A percentile compares a stretch with the other conserved stretches of the same genome.
phyloP scores from a whole-genome alignment of 2,329 filamentous ascomycete species.

The Trichophyton schoenleinii region DNA sequence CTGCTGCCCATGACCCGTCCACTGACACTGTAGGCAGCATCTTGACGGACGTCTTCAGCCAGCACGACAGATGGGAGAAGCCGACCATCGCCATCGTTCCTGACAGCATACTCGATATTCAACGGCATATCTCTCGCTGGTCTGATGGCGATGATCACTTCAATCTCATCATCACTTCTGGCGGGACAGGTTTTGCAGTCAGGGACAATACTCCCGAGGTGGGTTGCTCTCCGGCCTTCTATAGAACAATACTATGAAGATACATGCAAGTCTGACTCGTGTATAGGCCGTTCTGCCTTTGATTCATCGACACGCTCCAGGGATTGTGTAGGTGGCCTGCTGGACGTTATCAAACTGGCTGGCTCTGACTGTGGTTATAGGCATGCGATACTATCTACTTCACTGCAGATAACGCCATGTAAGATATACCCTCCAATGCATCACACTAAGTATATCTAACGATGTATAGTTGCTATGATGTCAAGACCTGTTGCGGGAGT shows the following conservation, averaged over 20 bases:
- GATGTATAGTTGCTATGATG: constrained; percentile 74
- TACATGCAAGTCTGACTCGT: constrained; percentile 4
- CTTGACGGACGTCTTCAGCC: constrained; percentile 56
- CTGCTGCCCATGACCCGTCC: constrained; percentile 64
- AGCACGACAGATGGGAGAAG: constrained; percentile 60
- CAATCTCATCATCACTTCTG: constrained; percentile 77
- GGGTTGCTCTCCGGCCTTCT: constrained; percentile 15
- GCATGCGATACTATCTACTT: constrained; percentile 87
- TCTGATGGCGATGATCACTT: constrained; percentile 49
- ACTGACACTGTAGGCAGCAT: constrained; percentile 60
- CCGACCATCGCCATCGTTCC: constrained; percentile 61
- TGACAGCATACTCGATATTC: constrained; percentile 64
- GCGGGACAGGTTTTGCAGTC: constrained; percentile 82
- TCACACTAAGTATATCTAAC: constrained; percentile 10
- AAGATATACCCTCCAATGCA: constrained; percentile 27
- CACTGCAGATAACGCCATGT: constrained; percentile 81
- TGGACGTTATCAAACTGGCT: neutral
- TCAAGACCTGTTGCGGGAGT: constrained; percentile 84
- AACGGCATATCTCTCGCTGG: constrained; percentile 59
- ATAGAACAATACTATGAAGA: neutral
- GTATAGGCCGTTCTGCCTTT: constrained; percentile 61
- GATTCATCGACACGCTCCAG: constrained; percentile 73
- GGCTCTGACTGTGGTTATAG: constrained; percentile 24
- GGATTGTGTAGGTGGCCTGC: constrained; percentile 52
- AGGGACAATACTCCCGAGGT: constrained; percentile 84